Evolutionary conservation across 208 protist genomes (phyloP), one percentile per base, ranked within the genome.

Genomic region (Lotmaria passim): DNA sequence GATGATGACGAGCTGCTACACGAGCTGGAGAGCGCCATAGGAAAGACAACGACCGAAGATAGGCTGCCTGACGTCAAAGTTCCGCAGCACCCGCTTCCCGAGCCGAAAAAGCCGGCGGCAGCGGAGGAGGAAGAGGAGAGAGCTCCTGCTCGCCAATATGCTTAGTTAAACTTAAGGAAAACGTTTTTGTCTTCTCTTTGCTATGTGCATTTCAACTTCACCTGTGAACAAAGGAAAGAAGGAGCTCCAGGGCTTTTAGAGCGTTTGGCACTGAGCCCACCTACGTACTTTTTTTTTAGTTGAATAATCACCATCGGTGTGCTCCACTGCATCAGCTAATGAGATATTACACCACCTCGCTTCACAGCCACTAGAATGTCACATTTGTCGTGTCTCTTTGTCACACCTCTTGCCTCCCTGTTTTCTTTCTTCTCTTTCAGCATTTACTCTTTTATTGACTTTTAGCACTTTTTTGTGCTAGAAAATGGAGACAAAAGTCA

Each of bases 1-100:
- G 80, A 93, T 46, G 88, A 96, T 24, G 83, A 93, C 19, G 82
- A 83, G 17, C 76, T 93, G 43, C 64, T 95, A 23, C 69, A 51
- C 12, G 87, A 92, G 58, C 62, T 93, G 15, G 52, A 82, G 30
- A 57, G 28, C 2, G 39, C 63, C 5, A 14, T 73, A 23, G 71
- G 68, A 41, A 55, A 48, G n/a, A 55, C 47, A 17, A 50, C 39
- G 15, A 41, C 46, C 2, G 59, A 72, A 12, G 21, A 69, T 30
- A 69, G 75, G n/a, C 14, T 72, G 23, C 43, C 72, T 0, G 53
- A 78, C 36, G 51, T 82, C 8, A 73, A 67, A 14, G 73, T 85
- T 33, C 81, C 85, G 5, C 26, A 34, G 0, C 78, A 83, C 33
- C 31, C 36, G 8, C 30, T 83, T 26, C 48, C 55, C 2, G 47